Evolutionary conservation across 2,329 filamentous ascomycete genomes (phyloP).

Genomic region (Paracoccidioides brasiliensis): DNA sequence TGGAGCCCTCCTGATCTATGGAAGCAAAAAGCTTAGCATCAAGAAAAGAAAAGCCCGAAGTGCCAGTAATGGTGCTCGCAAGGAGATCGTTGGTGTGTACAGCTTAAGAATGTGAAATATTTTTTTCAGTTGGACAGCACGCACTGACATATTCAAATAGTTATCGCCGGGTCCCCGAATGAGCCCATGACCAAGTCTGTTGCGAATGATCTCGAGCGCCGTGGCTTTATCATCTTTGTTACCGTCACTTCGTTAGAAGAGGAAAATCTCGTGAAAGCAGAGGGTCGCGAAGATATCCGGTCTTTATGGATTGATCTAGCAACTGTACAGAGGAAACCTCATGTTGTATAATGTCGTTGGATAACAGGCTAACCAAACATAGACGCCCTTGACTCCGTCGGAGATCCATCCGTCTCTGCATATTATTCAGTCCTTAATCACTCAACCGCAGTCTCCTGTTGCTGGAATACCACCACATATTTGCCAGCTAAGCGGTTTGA

Average conservation of each 20-base stretch:
- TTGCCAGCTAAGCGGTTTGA: constrained; percentile 62
- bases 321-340: constrained; percentile 17
- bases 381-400: constrained; percentile 49
- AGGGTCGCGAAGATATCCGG: constrained; percentile 69
- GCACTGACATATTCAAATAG: constrained; percentile 30
- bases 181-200: constrained; percentile 74
- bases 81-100: constrained; percentile 57
- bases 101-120: not conserved
- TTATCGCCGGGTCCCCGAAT: constrained; percentile 77
- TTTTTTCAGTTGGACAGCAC: constrained; percentile 5
- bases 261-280: constrained; percentile 60
- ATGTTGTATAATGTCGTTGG: not conserved
- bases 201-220: constrained; percentile 72
- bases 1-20: constrained; percentile 43
- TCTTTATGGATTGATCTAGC: constrained; percentile 72
- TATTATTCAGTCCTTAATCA: constrained; percentile 59
- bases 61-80: constrained; percentile 68
- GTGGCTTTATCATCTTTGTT: constrained; percentile 87
- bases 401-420: constrained; percentile 50
- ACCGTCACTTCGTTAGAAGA: constrained; percentile 78
- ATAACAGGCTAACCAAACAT: constrained; percentile 8
- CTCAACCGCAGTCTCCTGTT: constrained; percentile 61
- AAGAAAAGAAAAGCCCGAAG: constrained; percentile 63
- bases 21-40: constrained; percentile 43
- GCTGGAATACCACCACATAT: constrained; percentile 63